Conservation (phyloP, 2,329 filamentous ascomycete species). For the Dryadomyces quercus-mongolicae region DNA sequence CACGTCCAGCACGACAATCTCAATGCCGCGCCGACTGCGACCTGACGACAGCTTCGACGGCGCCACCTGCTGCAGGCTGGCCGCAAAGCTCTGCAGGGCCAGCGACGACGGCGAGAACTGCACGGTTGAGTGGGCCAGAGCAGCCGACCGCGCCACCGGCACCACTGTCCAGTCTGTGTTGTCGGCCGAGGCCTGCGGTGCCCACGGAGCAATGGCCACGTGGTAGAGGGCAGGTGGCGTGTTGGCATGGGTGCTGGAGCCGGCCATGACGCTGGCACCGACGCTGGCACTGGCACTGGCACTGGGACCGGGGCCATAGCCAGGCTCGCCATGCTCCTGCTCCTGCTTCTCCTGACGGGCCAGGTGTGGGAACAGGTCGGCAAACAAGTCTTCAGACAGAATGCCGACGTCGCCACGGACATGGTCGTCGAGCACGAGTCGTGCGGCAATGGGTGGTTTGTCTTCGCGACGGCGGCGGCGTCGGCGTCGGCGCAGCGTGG, state of each 20-base stretch:
- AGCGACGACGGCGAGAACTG: conserved; percentile 63
- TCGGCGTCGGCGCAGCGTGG: conserved; percentile 14
- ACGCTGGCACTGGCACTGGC: neutral
- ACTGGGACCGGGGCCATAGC: neutral
- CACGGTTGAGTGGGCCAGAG: conserved; percentile 63
- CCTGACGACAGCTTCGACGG: conserved; percentile 58
- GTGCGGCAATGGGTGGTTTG: conserved; percentile 65
- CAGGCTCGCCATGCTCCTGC: conserved; percentile 6
- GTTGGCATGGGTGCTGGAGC: conserved; percentile 1
- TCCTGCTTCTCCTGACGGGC: conserved; percentile 13
- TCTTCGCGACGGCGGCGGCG: conserved; percentile 48
- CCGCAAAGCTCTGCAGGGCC: conserved; percentile 68
- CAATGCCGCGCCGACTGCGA: conserved; percentile 64
- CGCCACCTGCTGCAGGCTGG: conserved; percentile 58
- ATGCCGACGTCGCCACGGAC: conserved; percentile 77
- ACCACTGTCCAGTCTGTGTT: conserved; percentile 75
- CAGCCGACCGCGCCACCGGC: conserved; percentile 54
- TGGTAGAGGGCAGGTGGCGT: conserved; percentile 40
- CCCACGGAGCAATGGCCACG: conserved; percentile 65
- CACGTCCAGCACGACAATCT: conserved; percentile 74
- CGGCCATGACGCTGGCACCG: no score
- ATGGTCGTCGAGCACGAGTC: conserved; percentile 73
- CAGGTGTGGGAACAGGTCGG: conserved; percentile 62
- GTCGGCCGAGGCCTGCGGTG: conserved; percentile 43
- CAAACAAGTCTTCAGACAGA: conserved; percentile 75